phyloP scores from a whole-genome alignment of 306 rosid species.

The Medicago ruthenica region DNA sequence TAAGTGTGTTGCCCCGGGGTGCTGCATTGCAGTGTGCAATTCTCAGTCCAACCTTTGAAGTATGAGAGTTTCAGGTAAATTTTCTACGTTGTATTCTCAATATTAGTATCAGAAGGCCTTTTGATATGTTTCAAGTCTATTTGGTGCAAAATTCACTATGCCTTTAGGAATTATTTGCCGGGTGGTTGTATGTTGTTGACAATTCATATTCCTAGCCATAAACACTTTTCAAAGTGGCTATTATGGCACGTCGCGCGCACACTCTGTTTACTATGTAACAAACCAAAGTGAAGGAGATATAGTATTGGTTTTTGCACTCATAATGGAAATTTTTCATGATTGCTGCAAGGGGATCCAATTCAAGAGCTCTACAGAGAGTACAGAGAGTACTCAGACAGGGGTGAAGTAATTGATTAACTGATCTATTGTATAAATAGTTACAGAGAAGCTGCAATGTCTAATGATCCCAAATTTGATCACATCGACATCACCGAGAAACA shows the following conservation, averaged over 20 bases:
- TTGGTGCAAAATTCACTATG: not conserved
- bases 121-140: not conserved
- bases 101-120: not conserved
- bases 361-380: constrained; percentile 82
- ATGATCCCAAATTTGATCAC: constrained; percentile 83
- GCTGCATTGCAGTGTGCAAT: constrained; percentile 90
- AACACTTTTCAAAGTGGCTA: no score
- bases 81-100: not conserved
- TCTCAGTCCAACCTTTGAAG: no score
- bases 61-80: constrained; percentile 87
- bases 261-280: no score
- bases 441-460: constrained; percentile 73
- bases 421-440: constrained; percentile 65
- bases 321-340: constrained; percentile 13
- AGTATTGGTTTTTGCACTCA: constrained; percentile 33
- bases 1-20: constrained; percentile 93
- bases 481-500: constrained; percentile 80
- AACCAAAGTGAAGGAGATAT: no score
- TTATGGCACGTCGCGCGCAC: no score
- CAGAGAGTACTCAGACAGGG: constrained; percentile 74
- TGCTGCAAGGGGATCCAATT: constrained; percentile 93
- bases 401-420: constrained; percentile 63
- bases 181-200: no score
- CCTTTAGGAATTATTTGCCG: not conserved
- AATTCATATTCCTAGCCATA: no score